Evolutionary conservation across 768 basidiomycete genomes (phyloP).

Genomic region (Boletus bicolor): DNA sequence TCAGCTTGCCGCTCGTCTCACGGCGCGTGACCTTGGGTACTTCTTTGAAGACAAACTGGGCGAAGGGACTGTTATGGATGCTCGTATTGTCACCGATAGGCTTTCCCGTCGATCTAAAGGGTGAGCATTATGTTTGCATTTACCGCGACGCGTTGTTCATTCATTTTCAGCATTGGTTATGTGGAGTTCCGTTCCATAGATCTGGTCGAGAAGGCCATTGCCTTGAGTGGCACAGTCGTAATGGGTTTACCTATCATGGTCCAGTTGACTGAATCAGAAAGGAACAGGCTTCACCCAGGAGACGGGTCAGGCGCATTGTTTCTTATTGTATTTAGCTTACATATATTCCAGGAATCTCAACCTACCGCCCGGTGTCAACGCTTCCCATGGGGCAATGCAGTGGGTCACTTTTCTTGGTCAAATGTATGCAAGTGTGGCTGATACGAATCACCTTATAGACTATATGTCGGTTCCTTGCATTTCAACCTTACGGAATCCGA

Average conservation of each 20-base stretch:
- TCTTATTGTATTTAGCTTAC: constrained; percentile 10
- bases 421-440: constrained; percentile 7
- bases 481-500: constrained; percentile 97
- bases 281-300: constrained; percentile 84
- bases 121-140: constrained; percentile 42
- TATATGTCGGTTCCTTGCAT: constrained; percentile 96
- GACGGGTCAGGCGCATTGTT: constrained; percentile 59
- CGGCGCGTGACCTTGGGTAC: constrained; percentile 94
- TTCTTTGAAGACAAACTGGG: constrained; percentile 99
- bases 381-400: constrained; percentile 83
- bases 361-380: constrained; percentile 79
- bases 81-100: constrained; percentile 93
- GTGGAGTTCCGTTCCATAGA: constrained; percentile 94
- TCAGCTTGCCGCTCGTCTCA: constrained; percentile 94
- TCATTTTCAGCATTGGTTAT: constrained; percentile 81
- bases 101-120: constrained; percentile 97
- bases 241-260: constrained; percentile 98
- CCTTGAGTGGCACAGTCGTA: constrained; percentile 89
- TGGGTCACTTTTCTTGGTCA: constrained; percentile 41
- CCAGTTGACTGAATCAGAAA: constrained; percentile 94
- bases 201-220: constrained; percentile 85
- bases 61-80: constrained; percentile 91
- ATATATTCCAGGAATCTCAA: constrained; percentile 61
- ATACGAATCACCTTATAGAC: constrained; percentile 41
- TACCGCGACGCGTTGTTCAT: constrained; percentile 1